Evolutionary conservation across 768 basidiomycete species (phyloP), one percentile per base, ranked within the genome.

Genomic region (Rhizopogon vinicolor): DNA sequence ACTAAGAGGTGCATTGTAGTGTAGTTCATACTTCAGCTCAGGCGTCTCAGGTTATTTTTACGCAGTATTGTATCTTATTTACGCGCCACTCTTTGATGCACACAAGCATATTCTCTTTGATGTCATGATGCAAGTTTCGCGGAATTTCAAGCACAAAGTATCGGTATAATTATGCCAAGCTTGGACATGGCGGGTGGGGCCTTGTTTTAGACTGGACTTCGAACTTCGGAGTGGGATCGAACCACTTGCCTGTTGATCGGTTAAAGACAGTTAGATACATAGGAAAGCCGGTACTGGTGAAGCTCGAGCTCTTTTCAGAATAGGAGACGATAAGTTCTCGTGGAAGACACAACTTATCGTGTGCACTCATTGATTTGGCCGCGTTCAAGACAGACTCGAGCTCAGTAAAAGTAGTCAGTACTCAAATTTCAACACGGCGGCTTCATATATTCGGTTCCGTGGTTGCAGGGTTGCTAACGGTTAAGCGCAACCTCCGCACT

Each of bases 21-120:
- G 49, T 29, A 52, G 46, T 39, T 46, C 54, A n/a, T 44, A 57
- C 57, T 50, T 45, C 59, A 58, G 22, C 55, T 50, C 56, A 57
- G 25, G 51, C 51, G 16, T 56, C 29, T 50, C 40, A 19, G 16
- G 42, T 49, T 41, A 29, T 42, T 50, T 31, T 31, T 29, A 43
- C 18, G 43, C 55, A 52, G 45, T 46, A 55, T 58, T 68, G 63
- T 69, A 71, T 45, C 51, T 57, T 58, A 48, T 37, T 22, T 37
- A 49, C 19, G 14, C 19, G 14, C 35, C 8, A 14, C 5, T 22
- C 5, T 33, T 35, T 35, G 7, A 41, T n/a, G n/a, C 39, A 14
- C 46, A 48, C 39, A 25, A 16, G 35, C 22, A 33, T 19, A 2
- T 48, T 35, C 19, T 7, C 18, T 14, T n/a, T 12, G 9, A 48